Conservation (phyloP, 371 early-diverging fungal species). For the Vairimorpha ceranae region DNA sequence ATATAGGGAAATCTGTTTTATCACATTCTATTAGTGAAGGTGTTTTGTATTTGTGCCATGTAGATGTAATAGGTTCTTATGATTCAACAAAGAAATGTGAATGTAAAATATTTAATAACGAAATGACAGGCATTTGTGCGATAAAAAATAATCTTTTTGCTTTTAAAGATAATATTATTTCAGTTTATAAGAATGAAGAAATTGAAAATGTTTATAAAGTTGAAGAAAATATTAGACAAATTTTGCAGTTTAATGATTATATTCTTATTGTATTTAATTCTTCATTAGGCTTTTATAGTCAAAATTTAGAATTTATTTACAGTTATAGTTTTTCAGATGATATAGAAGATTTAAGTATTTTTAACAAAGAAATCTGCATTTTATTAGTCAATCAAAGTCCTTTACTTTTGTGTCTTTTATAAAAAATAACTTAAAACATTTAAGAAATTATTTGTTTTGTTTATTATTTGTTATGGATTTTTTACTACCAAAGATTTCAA, state of each 20-base stretch:
- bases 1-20: background rate
- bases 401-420: background rate
- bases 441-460: too few relatives aligned
- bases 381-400: background rate
- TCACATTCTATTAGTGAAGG: background rate
- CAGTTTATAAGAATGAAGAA: background rate
- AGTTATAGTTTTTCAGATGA: background rate
- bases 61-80: background rate
- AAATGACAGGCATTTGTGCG: background rate
- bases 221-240: background rate
- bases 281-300: background rate
- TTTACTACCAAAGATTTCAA: background rate
- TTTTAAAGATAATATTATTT: background rate
- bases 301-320: background rate
- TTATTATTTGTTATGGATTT: background rate
- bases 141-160: background rate
- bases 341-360: background rate
- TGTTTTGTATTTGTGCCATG: background rate
- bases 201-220: background rate
- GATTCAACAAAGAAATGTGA: background rate
- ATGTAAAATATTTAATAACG: background rate
- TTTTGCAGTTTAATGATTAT: background rate
- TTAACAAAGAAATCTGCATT: background rate
- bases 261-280: background rate
- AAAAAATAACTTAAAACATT: too few relatives aligned